Percentiles rank a stretch among this genome's conserved stretches.
phyloP scores from a whole-genome alignment of 78 protist genomes.

The Isochrysis galbana region DNA sequence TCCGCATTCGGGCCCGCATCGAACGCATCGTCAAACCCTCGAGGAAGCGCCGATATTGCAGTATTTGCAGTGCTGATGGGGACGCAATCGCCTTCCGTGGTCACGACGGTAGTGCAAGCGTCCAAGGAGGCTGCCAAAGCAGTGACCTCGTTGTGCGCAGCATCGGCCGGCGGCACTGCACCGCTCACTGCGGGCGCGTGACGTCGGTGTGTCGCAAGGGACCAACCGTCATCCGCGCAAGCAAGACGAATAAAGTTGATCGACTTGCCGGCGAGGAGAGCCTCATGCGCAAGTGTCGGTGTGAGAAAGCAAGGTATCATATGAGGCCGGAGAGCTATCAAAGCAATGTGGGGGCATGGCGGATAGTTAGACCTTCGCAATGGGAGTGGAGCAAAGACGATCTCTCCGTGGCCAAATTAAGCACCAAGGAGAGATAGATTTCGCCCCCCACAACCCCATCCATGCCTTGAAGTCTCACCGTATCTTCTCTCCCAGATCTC shows the following conservation, averaged over 20 bases:
- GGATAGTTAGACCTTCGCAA: too few relatives aligned
- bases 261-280: conserved; percentile 65
- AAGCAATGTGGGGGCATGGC: too few relatives aligned
- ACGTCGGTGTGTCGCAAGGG: background rate
- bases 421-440: too few relatives aligned
- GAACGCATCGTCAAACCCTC: too few relatives aligned
- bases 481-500: background rate
- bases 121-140: background rate
- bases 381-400: too few relatives aligned
- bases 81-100: background rate
- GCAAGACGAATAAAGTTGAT: conserved; percentile 70
- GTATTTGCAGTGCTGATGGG: background rate
- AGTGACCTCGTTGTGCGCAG: background rate
- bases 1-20: too few relatives aligned
- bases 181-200: background rate
- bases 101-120: too few relatives aligned
- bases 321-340: background rate
- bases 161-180: background rate
- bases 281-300: background rate
- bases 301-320: conserved; percentile 26
- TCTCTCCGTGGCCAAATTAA: too few relatives aligned
- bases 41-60: too few relatives aligned
- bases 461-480: too few relatives aligned
- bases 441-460: too few relatives aligned
- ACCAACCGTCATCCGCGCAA: conserved; percentile 42